phyloP scores from a whole-genome alignment of 2,329 filamentous ascomycete species.

The Cordyceps pruinosa region DNA sequence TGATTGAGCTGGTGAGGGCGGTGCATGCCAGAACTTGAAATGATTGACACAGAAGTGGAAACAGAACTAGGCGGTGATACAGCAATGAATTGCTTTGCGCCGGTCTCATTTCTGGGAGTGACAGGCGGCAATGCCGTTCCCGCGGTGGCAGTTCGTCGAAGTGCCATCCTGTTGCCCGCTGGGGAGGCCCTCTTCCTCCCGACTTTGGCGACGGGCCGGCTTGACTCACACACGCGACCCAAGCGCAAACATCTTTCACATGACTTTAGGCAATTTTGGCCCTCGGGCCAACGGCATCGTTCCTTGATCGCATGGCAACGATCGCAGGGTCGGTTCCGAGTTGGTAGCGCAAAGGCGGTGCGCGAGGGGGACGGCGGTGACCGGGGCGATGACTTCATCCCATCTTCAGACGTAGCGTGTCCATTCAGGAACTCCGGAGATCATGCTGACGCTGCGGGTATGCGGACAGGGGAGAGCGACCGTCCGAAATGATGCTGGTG shows the following conservation, averaged over 20 bases:
- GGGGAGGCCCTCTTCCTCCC: neutral
- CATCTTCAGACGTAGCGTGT: neutral
- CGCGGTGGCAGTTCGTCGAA: neutral
- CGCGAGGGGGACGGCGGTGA: neutral
- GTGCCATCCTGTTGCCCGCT: neutral
- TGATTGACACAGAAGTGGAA: neutral
- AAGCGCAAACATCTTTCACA: slow-evolving; percentile 11
- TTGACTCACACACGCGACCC: neutral
- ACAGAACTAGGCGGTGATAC: neutral
- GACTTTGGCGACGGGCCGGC: neutral
- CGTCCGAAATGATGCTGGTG: neutral
- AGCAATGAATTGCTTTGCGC: neutral
- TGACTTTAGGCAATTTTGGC: neutral
- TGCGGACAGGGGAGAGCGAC: neutral
- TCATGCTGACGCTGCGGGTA: neutral
- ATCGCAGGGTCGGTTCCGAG: slow-evolving; percentile 2
- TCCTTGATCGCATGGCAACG: slow-evolving; percentile 13
- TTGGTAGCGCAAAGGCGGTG: neutral
- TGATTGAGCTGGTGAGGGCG: neutral
- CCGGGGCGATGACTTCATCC: neutral
- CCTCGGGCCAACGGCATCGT: slow-evolving; percentile 2
- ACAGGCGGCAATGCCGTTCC: neutral
- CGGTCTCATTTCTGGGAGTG: neutral
- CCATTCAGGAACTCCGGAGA: neutral
- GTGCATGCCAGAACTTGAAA: neutral